Conservation (phyloP, 169 alveolate genomes). For the Babesia bovis region DNA sequence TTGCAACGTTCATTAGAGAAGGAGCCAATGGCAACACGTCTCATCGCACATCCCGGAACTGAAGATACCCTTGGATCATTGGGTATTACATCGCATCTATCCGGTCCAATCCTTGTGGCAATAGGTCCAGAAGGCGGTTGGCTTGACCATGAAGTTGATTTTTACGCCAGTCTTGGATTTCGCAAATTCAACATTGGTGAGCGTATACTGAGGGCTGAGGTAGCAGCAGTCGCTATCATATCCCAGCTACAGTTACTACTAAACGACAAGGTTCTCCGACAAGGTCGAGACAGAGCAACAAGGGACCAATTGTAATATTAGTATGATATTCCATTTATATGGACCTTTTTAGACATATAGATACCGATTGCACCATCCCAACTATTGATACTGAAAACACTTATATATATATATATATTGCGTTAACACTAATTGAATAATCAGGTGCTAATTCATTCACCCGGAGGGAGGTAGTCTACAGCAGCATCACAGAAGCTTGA, state of each 20-base stretch:
- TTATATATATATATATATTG: too few species aligned
- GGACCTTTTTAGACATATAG: too few species aligned
- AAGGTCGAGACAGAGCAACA: conserved; percentile 47
- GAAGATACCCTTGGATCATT: conserved; percentile 58
- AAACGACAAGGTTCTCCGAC: conserved; percentile 35
- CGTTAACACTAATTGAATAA: too few species aligned
- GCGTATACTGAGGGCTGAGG: conserved; percentile 61
- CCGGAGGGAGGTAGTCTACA: conserved; percentile 42
- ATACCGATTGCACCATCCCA: neutral
- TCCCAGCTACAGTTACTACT: conserved; percentile 49
- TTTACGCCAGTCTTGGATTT: conserved; percentile 40
- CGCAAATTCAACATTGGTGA: conserved; percentile 34
- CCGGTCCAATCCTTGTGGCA: conserved; percentile 74
- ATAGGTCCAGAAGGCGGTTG: conserved; percentile 83
- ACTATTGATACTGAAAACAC: too few species aligned
- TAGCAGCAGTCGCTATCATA: conserved; percentile 52
- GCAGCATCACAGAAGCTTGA: conserved; percentile 47
- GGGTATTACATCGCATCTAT: conserved; percentile 8
- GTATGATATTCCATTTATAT: too few species aligned
- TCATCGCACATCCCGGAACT: conserved; percentile 58
- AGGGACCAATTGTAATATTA: too few species aligned
- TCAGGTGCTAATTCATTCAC: neutral
- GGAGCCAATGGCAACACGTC: neutral
- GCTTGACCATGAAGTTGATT: conserved; percentile 66
- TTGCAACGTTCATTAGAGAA: conserved; percentile 16